Base-by-base conservation (phyloP, 73 alveolate genomes). In the Paramecium tetraurelia region DNA sequence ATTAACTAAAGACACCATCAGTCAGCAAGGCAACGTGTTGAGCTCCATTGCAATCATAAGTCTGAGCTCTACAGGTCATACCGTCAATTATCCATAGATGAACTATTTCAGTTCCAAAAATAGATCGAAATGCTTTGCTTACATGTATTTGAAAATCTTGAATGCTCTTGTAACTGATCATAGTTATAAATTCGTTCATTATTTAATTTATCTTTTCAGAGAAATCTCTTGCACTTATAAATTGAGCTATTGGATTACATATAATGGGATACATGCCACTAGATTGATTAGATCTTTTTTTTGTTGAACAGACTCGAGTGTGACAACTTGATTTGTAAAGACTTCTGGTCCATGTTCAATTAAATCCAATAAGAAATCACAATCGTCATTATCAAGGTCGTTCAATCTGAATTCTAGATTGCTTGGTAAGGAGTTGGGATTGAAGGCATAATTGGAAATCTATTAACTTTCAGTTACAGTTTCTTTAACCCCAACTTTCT, bases 311-410 rank as follows among this genome's bases (percentile, higher is more conserved):
- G 76, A 44, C 5, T 80, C 90, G 2, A 80, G 6, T 14, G 76
- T 18, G 9, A 80, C 31, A 7, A 80, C 75, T 41, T 80, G 14
- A 48, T 40, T 80, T 44, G 76, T 80, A 35, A 80, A 80, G 8
- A 80, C 90, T 44, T 80, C 90, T 10, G 76, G 46, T 5, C 90
- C 90, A 48, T 80, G 90, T 80, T 80, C 90, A 14, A 80, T 24
- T 40, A 80, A 22, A 80, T 80, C 90, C 14, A 80, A 22, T 27
- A 80, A 43, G 21, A 80, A 44, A 46, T 80, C 90, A 9, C 29
- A 40, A 31, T 80, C 70, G 24, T 46, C 72, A 80, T 21, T 48
- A 43, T 80, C 70, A 8, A 80, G 31, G 21, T 40, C 57, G 14
- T 33, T 44, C 18, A 80, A 48, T 44, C 90, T 6, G 21, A 43